Base-by-base conservation (phyloP, 176 grass and related monocot genomes). In the Zoysia pacifica region DNA sequence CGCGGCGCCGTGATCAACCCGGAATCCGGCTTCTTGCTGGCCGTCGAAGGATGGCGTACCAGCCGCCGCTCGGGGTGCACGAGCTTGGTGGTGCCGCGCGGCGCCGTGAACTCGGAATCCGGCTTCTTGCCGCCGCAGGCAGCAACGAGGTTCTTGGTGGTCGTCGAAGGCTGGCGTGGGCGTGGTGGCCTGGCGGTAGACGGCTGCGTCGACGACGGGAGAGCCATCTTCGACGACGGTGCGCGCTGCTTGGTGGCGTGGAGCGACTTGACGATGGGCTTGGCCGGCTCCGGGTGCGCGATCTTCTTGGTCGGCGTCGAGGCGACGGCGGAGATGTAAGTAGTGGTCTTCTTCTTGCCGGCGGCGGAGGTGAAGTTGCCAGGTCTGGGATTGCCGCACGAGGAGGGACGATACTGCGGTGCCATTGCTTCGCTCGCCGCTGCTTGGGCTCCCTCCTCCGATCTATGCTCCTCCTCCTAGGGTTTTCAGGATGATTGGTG, bases 11-110 rank as follows among this genome's bases (percentile, higher is more conserved):
- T 45, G 46, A 67, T 73, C 14, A 43, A 73, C 14, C 5, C 66
- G 4, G 44, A 12, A 2, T 38, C 9, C 40, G 9, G 4, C 20
- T n/a, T n/a, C 6, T 47, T 47, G 45, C 3, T 1, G 4, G 45
- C 45, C 45, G 45, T 7, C 45, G 45, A 28, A 28, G 28, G 28
- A 28, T 28, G 28, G 28, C 28, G 28, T 28, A 28, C 48, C 6
- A 88, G 81, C 11, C 86, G 81, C 11, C 81, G 70, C 19, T 63
- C 8, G 9, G 86, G 81, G 70, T 74, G 81, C 53, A 79, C 86
- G 19, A 28, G 69, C 53, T 79, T 20, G 7, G 64, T 62, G 62
- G 28, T 28, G 28, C 47, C 54, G 54, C 44, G 73, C 75, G 69
- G 45, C 53, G 53, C 81, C 81, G 74, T 45, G 46, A 67, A 73